Evolutionary conservation across 495 filamentous ascomycete species (phyloP).

Genomic region (Aspergillus homomorphus): DNA sequence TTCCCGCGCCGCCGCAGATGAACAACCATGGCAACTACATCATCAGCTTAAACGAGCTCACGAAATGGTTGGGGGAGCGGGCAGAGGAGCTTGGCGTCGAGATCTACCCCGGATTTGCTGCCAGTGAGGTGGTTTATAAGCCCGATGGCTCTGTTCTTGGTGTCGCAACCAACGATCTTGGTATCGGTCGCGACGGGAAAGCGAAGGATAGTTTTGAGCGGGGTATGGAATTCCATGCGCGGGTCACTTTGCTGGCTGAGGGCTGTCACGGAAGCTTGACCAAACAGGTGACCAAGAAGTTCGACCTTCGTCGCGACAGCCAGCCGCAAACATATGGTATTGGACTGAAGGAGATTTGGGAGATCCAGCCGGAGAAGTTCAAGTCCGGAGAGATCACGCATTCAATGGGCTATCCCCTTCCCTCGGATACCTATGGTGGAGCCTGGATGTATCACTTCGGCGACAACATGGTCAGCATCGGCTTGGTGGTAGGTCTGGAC

Average conservation of each 20-base stretch:
- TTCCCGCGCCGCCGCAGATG: slow-evolving; percentile 95
- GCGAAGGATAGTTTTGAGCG: slow-evolving; percentile 90
- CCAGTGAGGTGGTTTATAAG: slow-evolving; percentile 86
- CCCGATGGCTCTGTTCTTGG: slow-evolving; percentile 85
- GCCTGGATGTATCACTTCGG: slow-evolving; percentile 99
- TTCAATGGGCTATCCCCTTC: slow-evolving; percentile 90
- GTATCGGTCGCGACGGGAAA: slow-evolving; percentile 74
- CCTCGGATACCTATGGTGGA: slow-evolving; percentile 88
- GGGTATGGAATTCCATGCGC: slow-evolving; percentile 97
- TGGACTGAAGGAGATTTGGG: slow-evolving; percentile 96
- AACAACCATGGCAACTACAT: slow-evolving; percentile 98
- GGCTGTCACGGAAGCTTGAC: slow-evolving; percentile 95
- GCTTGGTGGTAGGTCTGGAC: slow-evolving; percentile 90
- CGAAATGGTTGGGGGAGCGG: slow-evolving; percentile 90
- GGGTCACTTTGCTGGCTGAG: slow-evolving; percentile 90
- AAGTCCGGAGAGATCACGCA: slow-evolving; percentile 79
- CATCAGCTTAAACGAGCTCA: slow-evolving; percentile 87
- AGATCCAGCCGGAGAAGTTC: slow-evolving; percentile 91
- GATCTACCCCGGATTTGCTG: slow-evolving; percentile 93
- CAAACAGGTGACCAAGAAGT: slow-evolving; percentile 95
- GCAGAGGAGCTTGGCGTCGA: slow-evolving; percentile 99
- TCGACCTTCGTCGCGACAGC: slow-evolving; percentile 82
- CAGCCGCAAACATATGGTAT: slow-evolving; percentile 93
- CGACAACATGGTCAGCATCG: slow-evolving; percentile 92
- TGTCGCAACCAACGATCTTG: slow-evolving; percentile 94